These are phyloP conservation scores for Pythium brassicae DNA, from an alignment of 352 stramenopile genomes.

Conservation along the genomic window DNA sequence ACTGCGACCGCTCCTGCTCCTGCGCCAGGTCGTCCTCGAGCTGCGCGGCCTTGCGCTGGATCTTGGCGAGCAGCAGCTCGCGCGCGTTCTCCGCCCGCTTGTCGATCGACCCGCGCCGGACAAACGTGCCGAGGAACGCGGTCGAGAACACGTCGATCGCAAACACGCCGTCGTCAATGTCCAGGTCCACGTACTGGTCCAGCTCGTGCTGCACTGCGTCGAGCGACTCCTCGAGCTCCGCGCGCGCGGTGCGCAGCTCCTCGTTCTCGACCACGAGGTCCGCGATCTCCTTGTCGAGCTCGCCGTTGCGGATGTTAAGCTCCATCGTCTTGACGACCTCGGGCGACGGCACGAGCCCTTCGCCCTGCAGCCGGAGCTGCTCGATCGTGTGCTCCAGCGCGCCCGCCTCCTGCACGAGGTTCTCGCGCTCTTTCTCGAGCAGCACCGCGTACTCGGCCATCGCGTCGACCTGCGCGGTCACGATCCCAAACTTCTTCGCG, in stretches of 20 bases:
- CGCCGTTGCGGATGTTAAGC: constrained; percentile 39
- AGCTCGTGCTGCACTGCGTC: constrained; percentile 61
- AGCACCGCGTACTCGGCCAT: constrained; percentile 36
- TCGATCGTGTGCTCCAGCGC: constrained; percentile 54
- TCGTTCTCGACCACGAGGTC: constrained; percentile 76
- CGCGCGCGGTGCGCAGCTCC: constrained; percentile 39
- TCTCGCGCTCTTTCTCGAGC: constrained; percentile 58
- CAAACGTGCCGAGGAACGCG: constrained; percentile 52
- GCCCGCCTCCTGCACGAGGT: constrained; percentile 46
- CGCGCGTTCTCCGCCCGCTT: constrained; percentile 50
- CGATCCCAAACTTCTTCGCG: constrained; percentile 50
- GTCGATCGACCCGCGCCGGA: constrained; percentile 64
- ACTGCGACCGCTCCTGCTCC: constrained; percentile 47
- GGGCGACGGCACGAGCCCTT: constrained; percentile 53
- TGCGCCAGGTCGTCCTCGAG: constrained; percentile 58
- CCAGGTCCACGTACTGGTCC: constrained; percentile 56
- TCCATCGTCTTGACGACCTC: constrained; percentile 60
- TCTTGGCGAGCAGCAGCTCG: constrained; percentile 52
- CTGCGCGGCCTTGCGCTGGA: constrained; percentile 44
- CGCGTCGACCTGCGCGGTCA: constrained; percentile 40
- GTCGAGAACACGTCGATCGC: constrained; percentile 71
- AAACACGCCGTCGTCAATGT: constrained; percentile 33
- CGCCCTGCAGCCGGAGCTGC: constrained; percentile 51
- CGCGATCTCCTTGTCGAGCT: constrained; percentile 66
- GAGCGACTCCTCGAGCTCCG: constrained; percentile 49